Evolutionary conservation across 345 rosid genomes (phyloP).

Genomic region (Pistacia vera): DNA sequence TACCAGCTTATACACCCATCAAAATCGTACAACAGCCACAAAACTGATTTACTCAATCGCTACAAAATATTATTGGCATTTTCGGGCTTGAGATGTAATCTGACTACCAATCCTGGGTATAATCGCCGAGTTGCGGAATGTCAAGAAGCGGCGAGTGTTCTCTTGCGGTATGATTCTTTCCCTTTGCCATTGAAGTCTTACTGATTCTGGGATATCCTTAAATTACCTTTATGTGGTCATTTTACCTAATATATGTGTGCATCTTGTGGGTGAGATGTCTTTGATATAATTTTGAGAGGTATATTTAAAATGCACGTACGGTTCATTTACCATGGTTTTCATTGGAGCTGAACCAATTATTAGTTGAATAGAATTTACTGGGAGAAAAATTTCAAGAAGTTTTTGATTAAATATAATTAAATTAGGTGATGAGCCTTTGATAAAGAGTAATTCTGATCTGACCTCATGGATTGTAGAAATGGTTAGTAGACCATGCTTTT

Average conservation of each 20-base stretch:
- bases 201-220: background rate
- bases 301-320: background rate
- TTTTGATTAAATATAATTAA: too few species aligned
- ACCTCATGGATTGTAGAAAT: too few species aligned
- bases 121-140: conserved; percentile 90
- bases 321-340: background rate
- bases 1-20: conserved; percentile 64
- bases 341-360: background rate
- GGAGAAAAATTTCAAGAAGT: background rate
- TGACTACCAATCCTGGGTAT: conserved; percentile 91
- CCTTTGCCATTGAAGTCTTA: background rate
- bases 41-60: conserved; percentile 41
- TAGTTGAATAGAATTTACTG: background rate
- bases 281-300: background rate
- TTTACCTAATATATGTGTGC: background rate
- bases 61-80: conserved; percentile 89
- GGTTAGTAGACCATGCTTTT: too few species aligned
- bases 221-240: background rate
- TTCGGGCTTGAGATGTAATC: conserved; percentile 90
- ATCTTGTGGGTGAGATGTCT: background rate
- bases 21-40: conserved; percentile 19
- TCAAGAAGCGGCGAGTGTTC: conserved; percentile 85
- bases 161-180: conserved; percentile 58
- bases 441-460: too few species aligned
- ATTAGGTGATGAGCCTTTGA: too few species aligned